phyloP scores from a whole-genome alignment of 1,284 basidiomycete species.

The Mycena sp. region DNA sequence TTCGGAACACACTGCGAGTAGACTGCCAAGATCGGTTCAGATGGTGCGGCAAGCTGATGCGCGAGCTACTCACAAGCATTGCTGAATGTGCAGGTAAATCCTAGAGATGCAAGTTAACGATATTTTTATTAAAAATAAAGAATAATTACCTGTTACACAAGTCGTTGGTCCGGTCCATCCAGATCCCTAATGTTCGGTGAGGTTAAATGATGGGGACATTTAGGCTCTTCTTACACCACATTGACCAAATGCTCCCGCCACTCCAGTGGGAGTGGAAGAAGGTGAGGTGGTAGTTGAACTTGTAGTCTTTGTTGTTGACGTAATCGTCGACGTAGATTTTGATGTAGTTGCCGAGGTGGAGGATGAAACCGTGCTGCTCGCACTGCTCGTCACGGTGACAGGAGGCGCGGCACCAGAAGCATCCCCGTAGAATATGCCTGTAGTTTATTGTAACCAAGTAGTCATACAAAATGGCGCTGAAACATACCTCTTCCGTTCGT shows the following conservation, averaged over 20 bases:
- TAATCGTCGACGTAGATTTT: constrained; percentile 23
- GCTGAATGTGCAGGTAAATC: constrained; percentile 47
- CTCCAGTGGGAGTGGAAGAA: constrained; percentile 34
- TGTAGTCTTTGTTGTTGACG: constrained; percentile 18
- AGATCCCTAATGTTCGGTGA: constrained; percentile 33
- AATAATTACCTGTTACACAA: constrained; percentile 47
- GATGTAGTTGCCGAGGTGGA: constrained; percentile 24
- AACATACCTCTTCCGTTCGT: constrained; percentile 66
- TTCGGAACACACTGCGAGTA: constrained; percentile 58
- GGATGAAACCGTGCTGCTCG: constrained; percentile 35
- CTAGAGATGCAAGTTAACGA: not conserved
- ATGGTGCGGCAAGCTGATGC: not conserved
- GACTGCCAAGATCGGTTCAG: constrained; percentile 36
- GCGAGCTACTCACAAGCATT: constrained; percentile 51
- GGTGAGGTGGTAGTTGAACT: constrained; percentile 37
- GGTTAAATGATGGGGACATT: not conserved
- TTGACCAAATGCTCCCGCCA: constrained; percentile 51
- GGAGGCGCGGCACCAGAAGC: constrained; percentile 50
- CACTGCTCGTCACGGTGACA: constrained; percentile 38
- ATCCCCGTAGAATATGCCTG: constrained; percentile 64
- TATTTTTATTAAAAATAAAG: not conserved
- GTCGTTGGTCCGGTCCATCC: constrained; percentile 57
- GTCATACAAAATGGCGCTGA: not conserved
- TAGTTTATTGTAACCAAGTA: not conserved
- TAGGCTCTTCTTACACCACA: constrained; percentile 50